A percentile compares a stretch with the other conserved stretches of the same genome.
phyloP scores from a whole-genome alignment of 345 rosid species.

The Raphanus sativus region DNA sequence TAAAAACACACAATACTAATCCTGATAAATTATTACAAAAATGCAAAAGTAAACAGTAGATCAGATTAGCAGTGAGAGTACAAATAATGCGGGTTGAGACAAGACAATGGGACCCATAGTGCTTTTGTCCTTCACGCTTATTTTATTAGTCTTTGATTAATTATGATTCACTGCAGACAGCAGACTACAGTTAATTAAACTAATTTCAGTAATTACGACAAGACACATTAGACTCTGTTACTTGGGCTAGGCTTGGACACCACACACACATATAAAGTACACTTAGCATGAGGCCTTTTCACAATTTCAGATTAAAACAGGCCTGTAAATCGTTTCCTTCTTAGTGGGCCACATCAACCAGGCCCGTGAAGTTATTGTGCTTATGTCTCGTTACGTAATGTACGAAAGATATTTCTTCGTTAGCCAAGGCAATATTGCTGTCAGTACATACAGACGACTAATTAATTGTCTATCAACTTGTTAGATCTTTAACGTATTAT shows the following conservation, averaged over 20 bases:
- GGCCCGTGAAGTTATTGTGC: background rate
- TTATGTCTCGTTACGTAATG: background rate
- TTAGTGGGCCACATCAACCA: background rate
- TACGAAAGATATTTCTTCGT: background rate
- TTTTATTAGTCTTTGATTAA: conserved; percentile 33
- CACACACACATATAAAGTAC: background rate
- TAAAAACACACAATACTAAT: background rate
- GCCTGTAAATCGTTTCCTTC: background rate
- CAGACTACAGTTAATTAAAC: background rate
- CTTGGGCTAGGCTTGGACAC: conserved; percentile 5
- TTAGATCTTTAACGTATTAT: background rate
- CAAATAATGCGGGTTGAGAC: conserved; percentile 36
- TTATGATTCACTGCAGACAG: conserved; percentile 21
- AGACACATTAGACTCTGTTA: conserved; percentile 3
- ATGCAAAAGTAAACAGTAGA: conserved; percentile 23
- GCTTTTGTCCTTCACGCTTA: conserved; percentile 45
- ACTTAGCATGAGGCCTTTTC: background rate
- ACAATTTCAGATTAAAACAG: background rate
- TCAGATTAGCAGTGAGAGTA: conserved; percentile 23
- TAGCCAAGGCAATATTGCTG: background rate
- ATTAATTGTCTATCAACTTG: background rate
- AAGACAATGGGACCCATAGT: conserved; percentile 28
- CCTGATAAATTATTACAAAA: background rate
- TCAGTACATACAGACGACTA: background rate
- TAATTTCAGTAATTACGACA: background rate